A percentile compares a stretch with the other conserved stretches of the same genome.
phyloP scores from a whole-genome alignment of 805 yeast species.

The Kuraishia hungarica region DNA sequence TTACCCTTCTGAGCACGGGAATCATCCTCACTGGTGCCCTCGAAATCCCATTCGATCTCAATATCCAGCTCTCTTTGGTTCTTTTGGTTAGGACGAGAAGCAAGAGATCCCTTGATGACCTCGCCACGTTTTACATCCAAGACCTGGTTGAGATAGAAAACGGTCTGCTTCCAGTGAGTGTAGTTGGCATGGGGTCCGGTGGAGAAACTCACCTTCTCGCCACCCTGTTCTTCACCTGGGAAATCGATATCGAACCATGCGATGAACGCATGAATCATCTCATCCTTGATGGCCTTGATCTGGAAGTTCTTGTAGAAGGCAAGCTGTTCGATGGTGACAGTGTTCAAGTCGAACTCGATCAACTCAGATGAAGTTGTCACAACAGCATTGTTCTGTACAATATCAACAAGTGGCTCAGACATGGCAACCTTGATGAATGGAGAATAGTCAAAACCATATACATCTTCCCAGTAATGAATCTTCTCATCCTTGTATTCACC shows the following conservation, averaged over 20 bases:
- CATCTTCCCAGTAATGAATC: slow-evolving; percentile 91
- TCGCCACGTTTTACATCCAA: slow-evolving; percentile 75
- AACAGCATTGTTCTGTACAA: slow-evolving; percentile 70
- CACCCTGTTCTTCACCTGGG: slow-evolving; percentile 44
- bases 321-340: slow-evolving; percentile 74
- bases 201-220: slow-evolving; percentile 63
- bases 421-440: slow-evolving; percentile 83
- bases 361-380: slow-evolving; percentile 66
- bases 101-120: slow-evolving; percentile 56
- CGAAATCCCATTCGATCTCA: slow-evolving; percentile 51
- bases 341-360: slow-evolving; percentile 82
- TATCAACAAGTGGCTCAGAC: slow-evolving; percentile 93
- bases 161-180: slow-evolving; percentile 99
- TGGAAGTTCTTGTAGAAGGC: slow-evolving; percentile 67
- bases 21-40: slow-evolving; percentile 26
- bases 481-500: slow-evolving; percentile 87
- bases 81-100: slow-evolving; percentile 63
- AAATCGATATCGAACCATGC: slow-evolving; percentile 95
- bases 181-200: slow-evolving; percentile 93
- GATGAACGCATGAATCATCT: slow-evolving; percentile 78
- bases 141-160: slow-evolving; percentile 81
- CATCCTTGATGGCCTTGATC: slow-evolving; percentile 68
- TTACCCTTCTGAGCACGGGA: slow-evolving; percentile 50
- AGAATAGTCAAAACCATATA: slow-evolving; percentile 92
- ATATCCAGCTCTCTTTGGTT: slow-evolving; percentile 92